These are phyloP conservation scores for Pleurozium schreberi DNA, from an alignment of 225 moss, liverwort and hornwort species.

Conservation along the genomic window DNA sequence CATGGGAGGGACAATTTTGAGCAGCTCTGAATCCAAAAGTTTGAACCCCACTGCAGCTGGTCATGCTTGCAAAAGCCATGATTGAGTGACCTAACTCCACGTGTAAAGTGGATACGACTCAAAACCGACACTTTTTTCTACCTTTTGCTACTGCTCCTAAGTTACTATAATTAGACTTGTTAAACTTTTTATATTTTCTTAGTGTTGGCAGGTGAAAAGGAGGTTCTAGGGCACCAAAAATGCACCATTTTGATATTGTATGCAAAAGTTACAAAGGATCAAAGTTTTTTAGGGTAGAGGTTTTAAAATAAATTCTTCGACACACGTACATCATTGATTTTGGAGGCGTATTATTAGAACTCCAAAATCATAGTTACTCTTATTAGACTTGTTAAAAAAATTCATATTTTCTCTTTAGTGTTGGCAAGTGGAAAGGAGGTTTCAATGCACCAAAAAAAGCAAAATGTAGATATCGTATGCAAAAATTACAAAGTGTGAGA, in stretches of 20 bases:
- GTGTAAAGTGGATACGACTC: not conserved
- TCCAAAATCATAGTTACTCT: no score
- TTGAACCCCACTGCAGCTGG: not conserved
- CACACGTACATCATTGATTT: not conserved
- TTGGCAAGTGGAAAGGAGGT: not conserved
- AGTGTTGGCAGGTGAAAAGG: not conserved
- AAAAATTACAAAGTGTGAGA: not conserved
- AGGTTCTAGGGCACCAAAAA: not conserved
- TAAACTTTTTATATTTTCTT: no score
- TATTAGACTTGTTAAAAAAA: not conserved
- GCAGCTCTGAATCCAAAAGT: not conserved
- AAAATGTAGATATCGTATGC: not conserved
- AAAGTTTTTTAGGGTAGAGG: not conserved
- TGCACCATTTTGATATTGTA: not conserved
- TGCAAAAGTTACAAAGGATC: not conserved
- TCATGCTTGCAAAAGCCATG: not conserved
- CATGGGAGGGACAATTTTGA: not conserved
- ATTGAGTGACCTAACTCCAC: not conserved
- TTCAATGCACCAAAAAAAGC: fast-evolving
- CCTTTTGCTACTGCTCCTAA: no score
- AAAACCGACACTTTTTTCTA: not conserved
- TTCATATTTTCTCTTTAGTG: no score
- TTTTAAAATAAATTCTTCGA: fast-evolving
- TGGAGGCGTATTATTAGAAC: no score
- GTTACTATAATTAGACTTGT: not conserved